These are phyloP conservation scores for Cutaneotrichosporon spelunceum DNA, from an alignment of 1,284 basidiomycete genomes.

Conservation along the genomic window DNA sequence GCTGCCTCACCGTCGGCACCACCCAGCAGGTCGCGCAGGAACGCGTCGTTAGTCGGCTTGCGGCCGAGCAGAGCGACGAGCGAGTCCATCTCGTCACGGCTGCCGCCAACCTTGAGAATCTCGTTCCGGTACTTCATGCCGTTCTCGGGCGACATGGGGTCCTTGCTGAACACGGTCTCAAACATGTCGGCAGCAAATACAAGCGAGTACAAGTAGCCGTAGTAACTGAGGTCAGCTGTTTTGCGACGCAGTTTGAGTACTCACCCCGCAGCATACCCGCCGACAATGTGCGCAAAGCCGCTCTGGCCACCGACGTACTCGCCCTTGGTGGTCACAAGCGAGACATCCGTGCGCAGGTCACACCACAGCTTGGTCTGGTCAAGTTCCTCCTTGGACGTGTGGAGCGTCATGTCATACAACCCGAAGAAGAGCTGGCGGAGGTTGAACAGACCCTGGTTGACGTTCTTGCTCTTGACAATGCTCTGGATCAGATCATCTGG, in stretches of 20 bases:
- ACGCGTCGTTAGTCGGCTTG: conserved; percentile 26
- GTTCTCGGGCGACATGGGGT: conserved; percentile 19
- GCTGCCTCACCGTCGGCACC: conserved; percentile 11
- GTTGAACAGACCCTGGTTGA: conserved; percentile 26
- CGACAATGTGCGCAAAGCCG: conserved; percentile 23
- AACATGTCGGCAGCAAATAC: conserved; percentile 29
- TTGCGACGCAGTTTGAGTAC: background rate
- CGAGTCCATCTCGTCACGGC: conserved; percentile 23
- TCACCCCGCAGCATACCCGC: conserved; percentile 19
- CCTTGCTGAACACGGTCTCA: conserved; percentile 20
- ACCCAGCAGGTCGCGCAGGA: conserved; percentile 25
- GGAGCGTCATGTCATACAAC: conserved; percentile 24
- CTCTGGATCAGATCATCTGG: conserved; percentile 23
- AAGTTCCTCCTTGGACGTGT: conserved; percentile 26
- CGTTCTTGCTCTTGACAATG: conserved; percentile 26
- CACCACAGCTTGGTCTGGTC: conserved; percentile 28
- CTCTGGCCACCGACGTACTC: conserved; percentile 25
- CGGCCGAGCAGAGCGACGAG: conserved; percentile 21
- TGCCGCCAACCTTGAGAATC: conserved; percentile 22
- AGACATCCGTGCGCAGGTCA: conserved; percentile 22
- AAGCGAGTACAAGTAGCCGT: conserved; percentile 25
- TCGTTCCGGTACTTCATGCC: conserved; percentile 24
- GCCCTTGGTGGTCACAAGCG: conserved; percentile 22
- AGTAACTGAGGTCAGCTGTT: conserved; percentile 17
- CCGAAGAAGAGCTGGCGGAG: conserved; percentile 28